Evolutionary conservation across 2,329 filamentous ascomycete species (phyloP), one percentile per base, ranked within the genome.

Genomic region (Diaporthe australafricana): DNA sequence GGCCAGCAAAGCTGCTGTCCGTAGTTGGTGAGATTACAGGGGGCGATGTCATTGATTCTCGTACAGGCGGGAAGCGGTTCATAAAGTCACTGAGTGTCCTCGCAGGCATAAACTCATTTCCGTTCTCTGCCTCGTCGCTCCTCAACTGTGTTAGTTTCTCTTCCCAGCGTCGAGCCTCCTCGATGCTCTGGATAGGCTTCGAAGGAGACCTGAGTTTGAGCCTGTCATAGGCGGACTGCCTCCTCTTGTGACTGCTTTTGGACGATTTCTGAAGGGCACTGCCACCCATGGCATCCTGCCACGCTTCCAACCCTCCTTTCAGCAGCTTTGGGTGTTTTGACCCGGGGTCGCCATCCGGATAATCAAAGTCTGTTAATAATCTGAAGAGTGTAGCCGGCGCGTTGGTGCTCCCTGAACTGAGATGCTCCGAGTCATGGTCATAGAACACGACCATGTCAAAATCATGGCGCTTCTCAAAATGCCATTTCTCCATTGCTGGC

Each of bases 401-500:
- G 78, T 77, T 83, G 80, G 74, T 75, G 22, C 72, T 73, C 20
- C 71, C 75, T 20, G 66, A 70, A 88, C 82, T 77, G 87, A 97
- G 77, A 74, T 84, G 75, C 81, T 88, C 71, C 78, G 93, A 86
- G 79, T 87, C 74, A 75, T 96, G 89, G 80, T 99, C 95, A 80
- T 98, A 97, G 77, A 97, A 96, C 0, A 99, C 93, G 14, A 99
- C 89, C 52, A 98, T 83, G 75, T 98, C 95, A 77, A 93, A 98
- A 70, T 92, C 87, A 74, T 95, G 88, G 17, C 92, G 88, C 70
- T 90, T 84, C 52, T 90, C 90, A 77, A 97, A 98, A 40, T 94
- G 85, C 1, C 86, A 83, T 75, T 93, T 91, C 80, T 99, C 96
- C n/a, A 86, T 82, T n/a, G 90, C 84, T 0, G 93, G 92, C 0